Conservation (phyloP, 2,329 filamentous ascomycete species). For the Cyphellophora attinorum region DNA sequence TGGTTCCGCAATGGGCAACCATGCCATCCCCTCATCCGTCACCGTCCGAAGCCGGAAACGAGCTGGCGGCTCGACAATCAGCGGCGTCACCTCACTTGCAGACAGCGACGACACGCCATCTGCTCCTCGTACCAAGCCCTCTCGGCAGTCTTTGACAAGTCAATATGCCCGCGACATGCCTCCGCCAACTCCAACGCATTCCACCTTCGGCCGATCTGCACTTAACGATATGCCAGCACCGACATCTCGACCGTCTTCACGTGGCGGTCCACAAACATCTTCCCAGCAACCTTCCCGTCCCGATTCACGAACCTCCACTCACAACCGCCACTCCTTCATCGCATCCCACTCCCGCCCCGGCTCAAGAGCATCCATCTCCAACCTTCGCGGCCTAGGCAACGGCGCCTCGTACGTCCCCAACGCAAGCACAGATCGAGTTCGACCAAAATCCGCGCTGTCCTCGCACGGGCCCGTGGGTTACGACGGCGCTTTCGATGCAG, state of each 20-base stretch:
- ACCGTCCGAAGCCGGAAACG: constrained; percentile 59
- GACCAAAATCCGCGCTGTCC: constrained; percentile 18
- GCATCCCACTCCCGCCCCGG: constrained; percentile 17
- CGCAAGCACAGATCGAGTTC: constrained; percentile 19
- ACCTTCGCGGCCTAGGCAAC: constrained; percentile 9
- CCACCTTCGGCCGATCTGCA: background rate
- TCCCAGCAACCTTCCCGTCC: constrained; percentile 15
- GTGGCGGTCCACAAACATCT: too few species aligned
- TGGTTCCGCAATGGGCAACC: constrained; percentile 38
- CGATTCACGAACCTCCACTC: constrained; percentile 12
- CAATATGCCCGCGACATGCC: constrained; percentile 32
- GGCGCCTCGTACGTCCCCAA: constrained; percentile 14
- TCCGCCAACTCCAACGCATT: constrained; percentile 25
- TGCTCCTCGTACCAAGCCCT: constrained; percentile 26
- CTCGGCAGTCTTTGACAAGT: constrained; percentile 49
- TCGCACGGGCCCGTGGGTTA: constrained; percentile 14
- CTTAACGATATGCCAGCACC: constrained; percentile 17
- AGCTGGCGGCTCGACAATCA: constrained; percentile 48
- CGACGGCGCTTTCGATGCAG: constrained; percentile 18
- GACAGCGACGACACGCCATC: constrained; percentile 21
- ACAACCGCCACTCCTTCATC: constrained; percentile 6
- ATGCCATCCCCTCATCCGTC: constrained; percentile 43
- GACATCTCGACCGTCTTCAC: too few species aligned
- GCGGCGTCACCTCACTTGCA: constrained; percentile 25
- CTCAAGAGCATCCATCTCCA: constrained; percentile 17